A percentile compares a stretch with the other conserved stretches of the same genome.
Evolutionary conservation across 179 eudicot species (phyloP).

Genomic region (Spinacia oleracea): DNA sequence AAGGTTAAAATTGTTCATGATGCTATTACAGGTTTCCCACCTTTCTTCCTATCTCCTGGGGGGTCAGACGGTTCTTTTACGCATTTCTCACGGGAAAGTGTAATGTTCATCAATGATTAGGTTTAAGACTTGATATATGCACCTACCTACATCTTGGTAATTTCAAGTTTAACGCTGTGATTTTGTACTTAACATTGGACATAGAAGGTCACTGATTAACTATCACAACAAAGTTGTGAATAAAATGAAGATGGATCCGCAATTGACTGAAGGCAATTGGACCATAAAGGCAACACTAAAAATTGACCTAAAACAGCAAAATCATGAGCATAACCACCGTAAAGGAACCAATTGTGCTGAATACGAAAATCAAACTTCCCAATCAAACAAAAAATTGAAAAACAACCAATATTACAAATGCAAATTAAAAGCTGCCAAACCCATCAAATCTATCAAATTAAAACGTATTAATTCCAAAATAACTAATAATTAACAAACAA

Average conservation of each 20-base stretch:
- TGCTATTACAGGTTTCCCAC: constrained; percentile 46
- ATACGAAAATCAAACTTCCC: no score
- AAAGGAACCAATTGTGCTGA: no score
- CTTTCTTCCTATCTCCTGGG: constrained; percentile 50
- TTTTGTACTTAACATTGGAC: constrained; percentile 64
- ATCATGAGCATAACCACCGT: no score
- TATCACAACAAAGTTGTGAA: constrained; percentile 62
- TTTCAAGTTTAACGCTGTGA: background rate
- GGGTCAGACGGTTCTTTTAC: constrained; percentile 30
- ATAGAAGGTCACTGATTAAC: constrained; percentile 60
- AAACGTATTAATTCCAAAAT: no score
- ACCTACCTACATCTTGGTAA: background rate
- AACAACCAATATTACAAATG: no score
- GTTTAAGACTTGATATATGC: background rate
- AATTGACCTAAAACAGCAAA: no score
- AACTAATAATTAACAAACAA: no score
- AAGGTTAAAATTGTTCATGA: background rate
- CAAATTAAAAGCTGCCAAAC: no score
- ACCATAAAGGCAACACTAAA: no score
- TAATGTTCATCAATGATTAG: background rate
- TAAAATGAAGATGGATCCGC: constrained; percentile 46
- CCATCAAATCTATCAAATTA: no score
- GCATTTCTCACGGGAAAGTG: no score
- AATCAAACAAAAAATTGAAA: no score
- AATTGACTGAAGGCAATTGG: constrained; percentile 55